Evolutionary conservation across 345 rosid genomes (phyloP).

Genomic region (Raphanus sativus): DNA sequence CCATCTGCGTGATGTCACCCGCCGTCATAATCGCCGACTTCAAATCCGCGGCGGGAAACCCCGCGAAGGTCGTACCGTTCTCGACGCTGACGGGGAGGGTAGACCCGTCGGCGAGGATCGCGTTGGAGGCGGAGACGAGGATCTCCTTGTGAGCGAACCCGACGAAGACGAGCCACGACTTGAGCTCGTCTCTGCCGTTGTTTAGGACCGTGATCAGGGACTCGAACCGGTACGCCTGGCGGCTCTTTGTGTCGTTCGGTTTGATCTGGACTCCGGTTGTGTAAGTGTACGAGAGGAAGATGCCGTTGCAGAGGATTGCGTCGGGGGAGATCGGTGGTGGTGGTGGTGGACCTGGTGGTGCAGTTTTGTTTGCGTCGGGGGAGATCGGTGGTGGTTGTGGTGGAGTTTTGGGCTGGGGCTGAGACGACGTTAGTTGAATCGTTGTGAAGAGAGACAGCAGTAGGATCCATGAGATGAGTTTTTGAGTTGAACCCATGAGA

Average conservation of each 20-base stretch:
- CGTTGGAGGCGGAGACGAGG: constrained; percentile 73
- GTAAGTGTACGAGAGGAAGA: constrained; percentile 65
- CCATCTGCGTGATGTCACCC: constrained; percentile 81
- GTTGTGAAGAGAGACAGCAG: constrained; percentile 22
- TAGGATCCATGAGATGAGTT: constrained; percentile 12
- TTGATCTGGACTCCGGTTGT: constrained; percentile 51
- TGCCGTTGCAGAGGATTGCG: constrained; percentile 61
- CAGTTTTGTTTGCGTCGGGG: too few relatives aligned
- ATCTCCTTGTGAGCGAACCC: constrained; percentile 71
- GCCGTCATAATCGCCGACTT: constrained; percentile 92
- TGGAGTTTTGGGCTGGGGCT: constrained; percentile 34
- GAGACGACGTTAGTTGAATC: constrained; percentile 44
- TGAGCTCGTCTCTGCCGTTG: constrained; percentile 65
- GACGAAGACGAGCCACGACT: constrained; percentile 76
- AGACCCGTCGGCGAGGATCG: constrained; percentile 69
- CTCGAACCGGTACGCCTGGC: constrained; percentile 86
- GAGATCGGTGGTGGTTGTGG: neutral
- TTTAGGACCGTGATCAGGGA: constrained; percentile 71
- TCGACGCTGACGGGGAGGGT: constrained; percentile 68
- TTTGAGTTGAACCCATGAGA: constrained; percentile 35
- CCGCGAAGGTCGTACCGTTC: constrained; percentile 79
- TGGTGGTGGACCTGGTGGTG: constrained; percentile 29
- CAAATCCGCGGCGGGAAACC: constrained; percentile 72
- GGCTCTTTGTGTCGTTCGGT: constrained; percentile 49
- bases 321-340: constrained; percentile 48